Evolutionary conservation across 2,329 filamentous ascomycete genomes (phyloP).

Genomic region (Ophiostoma novo-ulmi): DNA sequence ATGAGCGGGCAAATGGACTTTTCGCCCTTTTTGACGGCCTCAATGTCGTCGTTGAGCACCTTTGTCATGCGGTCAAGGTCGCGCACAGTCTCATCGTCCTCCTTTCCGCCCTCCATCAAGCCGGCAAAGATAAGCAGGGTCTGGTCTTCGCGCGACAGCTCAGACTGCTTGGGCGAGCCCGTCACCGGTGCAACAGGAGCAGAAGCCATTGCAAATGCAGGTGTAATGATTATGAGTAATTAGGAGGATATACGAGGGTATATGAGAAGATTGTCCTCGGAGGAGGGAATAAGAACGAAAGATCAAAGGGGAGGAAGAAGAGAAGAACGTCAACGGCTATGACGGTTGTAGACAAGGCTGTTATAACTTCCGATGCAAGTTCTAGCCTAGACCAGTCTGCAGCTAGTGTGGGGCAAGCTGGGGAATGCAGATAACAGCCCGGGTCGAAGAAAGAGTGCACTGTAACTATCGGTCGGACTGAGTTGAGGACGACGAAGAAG

Average conservation of each 20-base stretch:
- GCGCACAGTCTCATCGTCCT: conserved; percentile 65
- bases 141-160: conserved; percentile 49
- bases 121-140: conserved; percentile 77
- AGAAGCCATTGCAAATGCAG: not conserved
- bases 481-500: not conserved
- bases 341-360: not conserved
- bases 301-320: not conserved
- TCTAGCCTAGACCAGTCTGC: not conserved
- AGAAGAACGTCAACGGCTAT: not conserved
- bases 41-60: conserved; percentile 53
- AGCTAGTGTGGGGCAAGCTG: conserved; percentile 1
- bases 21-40: conserved; percentile 41
- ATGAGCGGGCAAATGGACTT: conserved; percentile 56
- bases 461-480: not conserved
- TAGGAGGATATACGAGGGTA: not conserved
- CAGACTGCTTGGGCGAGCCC: not conserved
- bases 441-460: not conserved
- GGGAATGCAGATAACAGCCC: not conserved
- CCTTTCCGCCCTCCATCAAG: conserved; percentile 84
- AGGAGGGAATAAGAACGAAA: not conserved
- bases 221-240: not conserved
- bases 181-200: not conserved
- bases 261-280: not conserved
- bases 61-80: conserved; percentile 56
- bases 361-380: not conserved